These are phyloP conservation scores for Plasmodium ovale DNA, from an alignment of 169 alveolate genomes.

Conservation along the genomic window DNA sequence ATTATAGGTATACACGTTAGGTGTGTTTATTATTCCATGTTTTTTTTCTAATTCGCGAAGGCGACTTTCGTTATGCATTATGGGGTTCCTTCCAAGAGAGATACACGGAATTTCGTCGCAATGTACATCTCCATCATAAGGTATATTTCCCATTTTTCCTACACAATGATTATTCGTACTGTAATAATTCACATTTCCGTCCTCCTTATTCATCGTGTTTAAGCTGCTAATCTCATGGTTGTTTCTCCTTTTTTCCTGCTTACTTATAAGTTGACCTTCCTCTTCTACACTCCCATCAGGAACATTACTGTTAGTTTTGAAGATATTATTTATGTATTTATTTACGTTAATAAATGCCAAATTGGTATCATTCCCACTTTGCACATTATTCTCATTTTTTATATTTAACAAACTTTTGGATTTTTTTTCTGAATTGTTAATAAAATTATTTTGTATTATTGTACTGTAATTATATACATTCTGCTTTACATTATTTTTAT, in stretches of 20 bases:
- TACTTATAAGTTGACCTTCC: background rate
- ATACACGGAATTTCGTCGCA: no score
- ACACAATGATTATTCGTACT: no score
- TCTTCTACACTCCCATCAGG: background rate
- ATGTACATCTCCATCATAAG: no score
- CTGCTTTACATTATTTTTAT: slow-evolving; percentile 7
- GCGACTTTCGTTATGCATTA: background rate
- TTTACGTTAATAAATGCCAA: slow-evolving; percentile 18
- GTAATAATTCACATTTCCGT: no score
- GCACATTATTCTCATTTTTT: slow-evolving; percentile 23
- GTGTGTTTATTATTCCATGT: background rate
- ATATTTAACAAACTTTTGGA: slow-evolving; percentile 14
- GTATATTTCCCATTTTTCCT: no score
- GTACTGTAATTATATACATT: slow-evolving; percentile 26
- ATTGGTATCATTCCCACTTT: slow-evolving; percentile 33
- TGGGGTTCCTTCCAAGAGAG: no score
- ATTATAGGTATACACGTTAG: background rate
- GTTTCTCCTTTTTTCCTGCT: background rate
- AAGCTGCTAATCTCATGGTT: background rate
- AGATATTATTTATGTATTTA: slow-evolving; percentile 42
- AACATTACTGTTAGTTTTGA: slow-evolving; percentile 26
- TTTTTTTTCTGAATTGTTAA: slow-evolving; percentile 28
- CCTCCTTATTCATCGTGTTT: background rate
- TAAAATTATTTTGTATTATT: slow-evolving; percentile 22
- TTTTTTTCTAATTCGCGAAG: slow-evolving; percentile 24